Conservation (phyloP, 1,139 yeast species). For the Pichia sp. region DNA sequence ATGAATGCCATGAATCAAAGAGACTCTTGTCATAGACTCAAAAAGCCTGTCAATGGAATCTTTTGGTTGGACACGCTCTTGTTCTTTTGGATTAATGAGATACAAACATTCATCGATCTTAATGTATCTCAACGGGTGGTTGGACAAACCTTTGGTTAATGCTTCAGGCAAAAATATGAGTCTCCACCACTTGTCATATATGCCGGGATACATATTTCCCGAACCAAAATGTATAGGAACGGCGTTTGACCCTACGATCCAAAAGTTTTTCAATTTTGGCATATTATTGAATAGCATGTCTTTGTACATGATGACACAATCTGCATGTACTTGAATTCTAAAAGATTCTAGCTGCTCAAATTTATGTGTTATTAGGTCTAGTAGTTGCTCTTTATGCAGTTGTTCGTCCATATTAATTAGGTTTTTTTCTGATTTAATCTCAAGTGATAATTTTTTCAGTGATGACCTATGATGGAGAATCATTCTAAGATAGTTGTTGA, state of each 20-base stretch:
- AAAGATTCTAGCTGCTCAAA: slow-evolving; percentile 25
- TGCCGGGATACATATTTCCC: slow-evolving; percentile 47
- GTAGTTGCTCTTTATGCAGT: slow-evolving; percentile 21
- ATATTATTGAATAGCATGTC: slow-evolving; percentile 21
- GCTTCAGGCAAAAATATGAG: slow-evolving; percentile 40
- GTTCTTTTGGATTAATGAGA: slow-evolving; percentile 15
- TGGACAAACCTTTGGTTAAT: slow-evolving; percentile 21
- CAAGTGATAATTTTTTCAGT: slow-evolving; percentile 36
- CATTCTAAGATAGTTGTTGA: slow-evolving; percentile 29
- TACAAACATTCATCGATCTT: slow-evolving; percentile 37
- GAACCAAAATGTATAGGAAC: slow-evolving; percentile 52
- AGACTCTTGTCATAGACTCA: slow-evolving; percentile 23
- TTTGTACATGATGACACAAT: slow-evolving; percentile 20
- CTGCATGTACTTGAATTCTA: slow-evolving; percentile 34
- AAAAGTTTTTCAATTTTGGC: slow-evolving; percentile 32
- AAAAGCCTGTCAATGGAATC: slow-evolving; percentile 41
- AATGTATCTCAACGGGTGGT: slow-evolving; percentile 34
- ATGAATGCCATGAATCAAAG: not conserved
- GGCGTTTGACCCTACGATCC: slow-evolving; percentile 43
- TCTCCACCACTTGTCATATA: slow-evolving; percentile 51
- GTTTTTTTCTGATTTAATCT: slow-evolving; percentile 32
- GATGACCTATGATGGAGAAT: slow-evolving; percentile 22
- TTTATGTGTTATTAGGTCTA: slow-evolving; percentile 5
- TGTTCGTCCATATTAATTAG: slow-evolving; percentile 28
- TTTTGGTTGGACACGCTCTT: slow-evolving; percentile 31